A percentile compares a stretch with the other conserved stretches of the same genome.
phyloP scores from a whole-genome alignment of 1,284 basidiomycete species.

The Cutaneotrichosporon sp. region DNA sequence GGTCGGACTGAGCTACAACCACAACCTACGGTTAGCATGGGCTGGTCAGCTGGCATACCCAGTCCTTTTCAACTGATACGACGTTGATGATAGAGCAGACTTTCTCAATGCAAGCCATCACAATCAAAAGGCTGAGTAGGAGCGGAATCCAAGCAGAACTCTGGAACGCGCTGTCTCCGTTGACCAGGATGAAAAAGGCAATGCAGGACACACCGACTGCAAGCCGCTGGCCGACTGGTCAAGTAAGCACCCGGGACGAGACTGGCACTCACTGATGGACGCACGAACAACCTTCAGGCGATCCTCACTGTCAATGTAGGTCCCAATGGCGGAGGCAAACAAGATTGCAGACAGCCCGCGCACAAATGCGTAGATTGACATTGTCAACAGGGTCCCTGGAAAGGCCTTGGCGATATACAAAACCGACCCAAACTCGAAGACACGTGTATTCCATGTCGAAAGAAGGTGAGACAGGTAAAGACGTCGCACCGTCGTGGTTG shows the following conservation, averaged over 20 bases:
- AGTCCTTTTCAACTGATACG: background rate
- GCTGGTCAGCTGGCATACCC: background rate
- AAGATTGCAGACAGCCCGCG: background rate
- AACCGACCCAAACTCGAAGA: background rate
- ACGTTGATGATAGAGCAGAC: background rate
- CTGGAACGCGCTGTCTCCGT: background rate
- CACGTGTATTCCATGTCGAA: background rate
- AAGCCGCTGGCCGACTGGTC: background rate
- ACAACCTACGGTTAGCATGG: background rate
- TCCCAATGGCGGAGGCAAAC: background rate
- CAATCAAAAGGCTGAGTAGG: background rate
- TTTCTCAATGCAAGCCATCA: background rate
- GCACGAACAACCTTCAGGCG: background rate
- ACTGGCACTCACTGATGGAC: background rate
- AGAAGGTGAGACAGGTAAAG: background rate
- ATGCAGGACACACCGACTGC: background rate
- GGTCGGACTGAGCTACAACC: constrained; percentile 7
- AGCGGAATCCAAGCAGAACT: background rate
- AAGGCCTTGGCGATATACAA: background rate
- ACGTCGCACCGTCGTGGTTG: background rate
- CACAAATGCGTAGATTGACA: background rate
- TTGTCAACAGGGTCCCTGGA: background rate
- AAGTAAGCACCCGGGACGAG: background rate
- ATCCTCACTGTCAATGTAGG: background rate
- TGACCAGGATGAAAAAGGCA: background rate